Evolutionary conservation across 2,329 filamentous ascomycete genomes (phyloP).

Genomic region (Rutstroemia sp.): DNA sequence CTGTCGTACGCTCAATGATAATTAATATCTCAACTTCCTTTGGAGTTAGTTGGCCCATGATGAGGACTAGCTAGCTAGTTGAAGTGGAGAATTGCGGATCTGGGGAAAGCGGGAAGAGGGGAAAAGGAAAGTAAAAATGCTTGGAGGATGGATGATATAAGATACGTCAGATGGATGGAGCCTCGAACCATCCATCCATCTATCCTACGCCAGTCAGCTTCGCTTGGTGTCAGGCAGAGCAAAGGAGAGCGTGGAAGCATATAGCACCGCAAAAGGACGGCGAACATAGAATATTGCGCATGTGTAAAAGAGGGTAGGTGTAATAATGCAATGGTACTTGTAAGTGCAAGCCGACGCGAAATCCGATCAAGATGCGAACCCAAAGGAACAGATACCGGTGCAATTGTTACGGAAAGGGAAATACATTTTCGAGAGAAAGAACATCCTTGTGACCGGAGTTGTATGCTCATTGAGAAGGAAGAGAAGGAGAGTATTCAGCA

Average conservation of each 20-base stretch:
- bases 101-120: neutral
- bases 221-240: too few relatives aligned
- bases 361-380: neutral
- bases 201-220: neutral
- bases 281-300: too few relatives aligned
- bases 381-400: neutral
- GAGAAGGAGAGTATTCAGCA: too few relatives aligned
- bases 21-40: constrained; percentile 47
- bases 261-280: too few relatives aligned
- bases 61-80: neutral
- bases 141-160: too few relatives aligned
- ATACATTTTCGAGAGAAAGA: neutral
- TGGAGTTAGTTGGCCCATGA: constrained; percentile 11
- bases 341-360: neutral
- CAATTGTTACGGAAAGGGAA: neutral
- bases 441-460: neutral
- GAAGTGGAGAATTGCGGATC: neutral
- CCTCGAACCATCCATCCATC: constrained; percentile 2
- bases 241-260: too few relatives aligned
- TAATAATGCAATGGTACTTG: too few relatives aligned
- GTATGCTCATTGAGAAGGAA: neutral
- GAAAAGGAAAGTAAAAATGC: neutral
- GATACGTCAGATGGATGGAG: too few relatives aligned
- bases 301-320: too few relatives aligned
- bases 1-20: constrained; percentile 60